Evolutionary conservation across 208 protist genomes (phyloP).

Genomic region (Leishmania braziliensis): DNA sequence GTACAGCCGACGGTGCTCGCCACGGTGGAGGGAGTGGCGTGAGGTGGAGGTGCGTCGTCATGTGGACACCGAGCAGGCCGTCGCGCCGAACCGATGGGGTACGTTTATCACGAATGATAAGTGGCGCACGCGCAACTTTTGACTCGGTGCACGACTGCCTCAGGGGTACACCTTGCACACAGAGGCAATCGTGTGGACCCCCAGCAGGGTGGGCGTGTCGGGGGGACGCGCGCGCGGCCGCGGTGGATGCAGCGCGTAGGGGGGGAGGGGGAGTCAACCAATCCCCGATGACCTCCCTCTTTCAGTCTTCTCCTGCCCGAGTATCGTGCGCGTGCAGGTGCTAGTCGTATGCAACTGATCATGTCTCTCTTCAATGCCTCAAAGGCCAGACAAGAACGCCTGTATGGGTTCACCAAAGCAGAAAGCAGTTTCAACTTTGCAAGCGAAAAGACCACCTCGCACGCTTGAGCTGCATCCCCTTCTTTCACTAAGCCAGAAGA

Average conservation of each 20-base stretch:
- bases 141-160: not conserved
- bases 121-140: constrained; percentile 68
- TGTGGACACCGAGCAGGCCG: constrained; percentile 63
- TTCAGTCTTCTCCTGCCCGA: not conserved
- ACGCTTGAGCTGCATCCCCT: not conserved
- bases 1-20: constrained; percentile 84
- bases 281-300: not conserved
- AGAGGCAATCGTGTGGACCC: not conserved
- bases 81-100: constrained; percentile 62
- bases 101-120: constrained; percentile 68
- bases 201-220: not conserved
- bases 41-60: constrained; percentile 69
- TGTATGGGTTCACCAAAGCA: not conserved
- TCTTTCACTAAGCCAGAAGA: not conserved
- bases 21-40: constrained; percentile 86
- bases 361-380: not conserved
- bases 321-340: not conserved
- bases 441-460: not conserved
- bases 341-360: not conserved
- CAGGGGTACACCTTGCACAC: not conserved
- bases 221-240: not conserved
- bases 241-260: not conserved
- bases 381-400: not conserved
- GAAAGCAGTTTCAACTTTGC: not conserved
- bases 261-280: not conserved